A percentile compares a stretch with the other conserved stretches of the same genome.
These are phyloP conservation scores for Fonsecaea monophora DNA, from an alignment of 2,329 filamentous ascomycete species.

Conservation along the genomic window DNA sequence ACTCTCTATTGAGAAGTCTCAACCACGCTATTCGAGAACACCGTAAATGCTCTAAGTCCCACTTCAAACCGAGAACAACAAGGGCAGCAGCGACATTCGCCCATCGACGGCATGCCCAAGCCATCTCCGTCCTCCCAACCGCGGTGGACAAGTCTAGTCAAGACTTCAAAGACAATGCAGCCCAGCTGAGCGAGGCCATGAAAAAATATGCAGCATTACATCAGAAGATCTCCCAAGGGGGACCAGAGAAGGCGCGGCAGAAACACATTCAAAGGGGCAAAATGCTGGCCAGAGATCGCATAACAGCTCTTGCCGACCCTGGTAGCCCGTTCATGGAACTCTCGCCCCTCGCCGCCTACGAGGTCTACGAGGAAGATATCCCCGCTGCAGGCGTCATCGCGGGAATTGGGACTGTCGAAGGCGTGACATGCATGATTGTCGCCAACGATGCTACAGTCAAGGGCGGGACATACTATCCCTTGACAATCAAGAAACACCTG, in stretches of 20 bases:
- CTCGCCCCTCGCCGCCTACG: constrained; percentile 87
- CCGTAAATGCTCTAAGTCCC: constrained; percentile 12
- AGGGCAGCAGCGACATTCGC: constrained; percentile 75
- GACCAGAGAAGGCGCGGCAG: constrained; percentile 78
- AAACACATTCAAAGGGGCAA: constrained; percentile 89
- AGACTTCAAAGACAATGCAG: constrained; percentile 81
- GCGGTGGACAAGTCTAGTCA: constrained; percentile 76
- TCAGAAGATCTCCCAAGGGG: constrained; percentile 73
- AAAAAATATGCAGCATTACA: constrained; percentile 73
- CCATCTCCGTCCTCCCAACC: constrained; percentile 80
- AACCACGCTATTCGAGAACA: constrained; percentile 28
- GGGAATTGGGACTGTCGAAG: constrained; percentile 86
- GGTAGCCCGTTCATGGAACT: constrained; percentile 91
- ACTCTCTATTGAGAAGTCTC: constrained; percentile 29
- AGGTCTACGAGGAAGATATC: constrained; percentile 87
- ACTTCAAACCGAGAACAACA: constrained; percentile 6
- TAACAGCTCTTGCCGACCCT: constrained; percentile 85
- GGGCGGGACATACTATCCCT: constrained; percentile 94
- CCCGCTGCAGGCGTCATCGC: constrained; percentile 92
- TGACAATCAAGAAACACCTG: constrained; percentile 97
- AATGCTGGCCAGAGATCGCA: constrained; percentile 90
- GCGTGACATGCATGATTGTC: constrained; percentile 89
- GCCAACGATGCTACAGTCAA: constrained; percentile 98
- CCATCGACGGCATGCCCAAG: constrained; percentile 78
- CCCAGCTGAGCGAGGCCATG: constrained; percentile 77